Conservation (phyloP, 306 rosid species). For the Quercus cerris region DNA sequence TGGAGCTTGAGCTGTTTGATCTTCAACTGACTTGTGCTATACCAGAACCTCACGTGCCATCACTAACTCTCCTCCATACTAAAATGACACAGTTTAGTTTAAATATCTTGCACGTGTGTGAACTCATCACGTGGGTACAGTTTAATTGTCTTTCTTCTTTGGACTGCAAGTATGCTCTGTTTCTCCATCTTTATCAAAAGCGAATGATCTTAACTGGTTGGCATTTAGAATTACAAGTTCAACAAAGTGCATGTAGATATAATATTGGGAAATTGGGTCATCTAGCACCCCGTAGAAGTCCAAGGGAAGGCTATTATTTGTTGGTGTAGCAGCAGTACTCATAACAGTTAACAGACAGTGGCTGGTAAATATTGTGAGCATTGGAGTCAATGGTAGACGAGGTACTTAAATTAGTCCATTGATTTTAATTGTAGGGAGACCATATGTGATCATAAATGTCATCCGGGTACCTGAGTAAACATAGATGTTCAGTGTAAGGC, state of each 20-base stretch:
- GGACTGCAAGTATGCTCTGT: too few species aligned
- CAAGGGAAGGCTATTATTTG: neutral
- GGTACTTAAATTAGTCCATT: conserved; percentile 14
- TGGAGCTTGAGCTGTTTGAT: too few species aligned
- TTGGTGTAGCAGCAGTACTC: conserved; percentile 26
- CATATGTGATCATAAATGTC: conserved; percentile 47
- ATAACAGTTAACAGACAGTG: conserved; percentile 26
- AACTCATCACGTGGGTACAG: too few species aligned
- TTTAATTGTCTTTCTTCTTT: too few species aligned
- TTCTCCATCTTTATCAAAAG: too few species aligned
- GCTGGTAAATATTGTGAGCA: neutral
- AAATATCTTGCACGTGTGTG: too few species aligned
- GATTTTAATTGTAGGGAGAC: conserved; percentile 14
- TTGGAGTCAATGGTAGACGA: neutral
- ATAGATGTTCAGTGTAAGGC: neutral
- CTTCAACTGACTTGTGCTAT: too few species aligned
- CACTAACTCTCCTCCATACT: too few species aligned
- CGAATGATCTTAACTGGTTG: conserved; percentile 41
- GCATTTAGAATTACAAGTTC: conserved; percentile 8
- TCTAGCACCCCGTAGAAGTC: neutral
- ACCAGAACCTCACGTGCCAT: too few species aligned
- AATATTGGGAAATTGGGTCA: neutral
- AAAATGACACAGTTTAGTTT: too few species aligned
- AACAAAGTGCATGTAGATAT: conserved; percentile 10
- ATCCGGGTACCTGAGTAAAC: conserved; percentile 27